Evolutionary conservation across 2,329 filamentous ascomycete genomes (phyloP).

Genomic region (Xylaria sp.): DNA sequence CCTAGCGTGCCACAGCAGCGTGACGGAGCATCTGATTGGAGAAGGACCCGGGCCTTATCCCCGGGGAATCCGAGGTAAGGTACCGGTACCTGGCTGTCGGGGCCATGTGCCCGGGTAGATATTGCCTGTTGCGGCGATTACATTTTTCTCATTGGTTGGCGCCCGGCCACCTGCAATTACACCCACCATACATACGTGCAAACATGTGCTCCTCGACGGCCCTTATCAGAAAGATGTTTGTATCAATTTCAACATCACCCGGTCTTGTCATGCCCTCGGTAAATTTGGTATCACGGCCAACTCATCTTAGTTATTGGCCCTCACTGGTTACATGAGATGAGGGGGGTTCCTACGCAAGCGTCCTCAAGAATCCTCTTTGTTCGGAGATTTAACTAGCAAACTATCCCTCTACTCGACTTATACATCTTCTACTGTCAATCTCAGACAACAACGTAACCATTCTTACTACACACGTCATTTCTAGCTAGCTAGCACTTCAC

Average conservation of each 20-base stretch:
- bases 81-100: too few species aligned
- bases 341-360: not conserved
- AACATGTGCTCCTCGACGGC: constrained; percentile 9
- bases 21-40: too few species aligned
- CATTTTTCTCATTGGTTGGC: constrained; percentile 17
- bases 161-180: constrained; percentile 11
- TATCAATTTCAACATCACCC: constrained; percentile 5
- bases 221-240: not conserved
- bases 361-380: not conserved
- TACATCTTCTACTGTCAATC: not conserved
- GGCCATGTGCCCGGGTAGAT: not conserved
- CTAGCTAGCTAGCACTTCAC: not conserved
- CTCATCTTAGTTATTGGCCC: not conserved
- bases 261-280: not conserved
- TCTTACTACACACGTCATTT: not conserved
- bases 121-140: constrained; percentile 23
- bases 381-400: not conserved
- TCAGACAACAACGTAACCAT: not conserved
- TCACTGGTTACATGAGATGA: not conserved
- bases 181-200: not conserved
- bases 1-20: too few species aligned
- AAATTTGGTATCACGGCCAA: not conserved
- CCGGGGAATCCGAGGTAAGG: too few species aligned
- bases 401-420: not conserved
- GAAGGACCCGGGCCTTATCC: too few species aligned